These are phyloP conservation scores for Monilinia vaccinii-corymbosi DNA, from an alignment of 2,329 filamentous ascomycete genomes.

Conservation along the genomic window DNA sequence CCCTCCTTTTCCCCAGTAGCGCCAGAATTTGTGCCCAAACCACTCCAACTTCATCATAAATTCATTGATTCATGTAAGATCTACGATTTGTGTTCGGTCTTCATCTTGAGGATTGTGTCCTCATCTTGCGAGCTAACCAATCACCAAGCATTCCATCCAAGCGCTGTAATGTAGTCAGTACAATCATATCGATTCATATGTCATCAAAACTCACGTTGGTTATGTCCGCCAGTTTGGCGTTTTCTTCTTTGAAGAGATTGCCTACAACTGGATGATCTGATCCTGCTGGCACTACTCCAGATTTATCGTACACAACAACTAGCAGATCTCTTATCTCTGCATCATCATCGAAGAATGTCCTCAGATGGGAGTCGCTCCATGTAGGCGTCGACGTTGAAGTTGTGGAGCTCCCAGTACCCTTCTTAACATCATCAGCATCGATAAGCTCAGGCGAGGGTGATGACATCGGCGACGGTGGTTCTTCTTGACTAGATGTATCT, in stretches of 20 bases:
- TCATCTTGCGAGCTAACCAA: constrained; percentile 66
- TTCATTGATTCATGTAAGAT: constrained; percentile 27
- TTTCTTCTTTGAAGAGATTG: constrained; percentile 77
- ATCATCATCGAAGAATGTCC: constrained; percentile 84
- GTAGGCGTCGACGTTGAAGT: constrained; percentile 47
- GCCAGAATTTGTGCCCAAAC: constrained; percentile 14
- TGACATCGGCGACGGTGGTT: constrained; percentile 50
- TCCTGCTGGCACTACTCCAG: constrained; percentile 66
- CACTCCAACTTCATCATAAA: constrained; percentile 20
- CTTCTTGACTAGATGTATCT: constrained; percentile 64
- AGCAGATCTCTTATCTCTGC: constrained; percentile 84
- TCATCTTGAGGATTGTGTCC: constrained; percentile 31
- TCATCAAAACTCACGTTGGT: constrained; percentile 50
- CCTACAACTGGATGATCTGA: constrained; percentile 79
- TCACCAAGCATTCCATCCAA: constrained; percentile 80
- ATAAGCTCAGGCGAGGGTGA: constrained; percentile 56
- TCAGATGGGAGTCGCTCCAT: constrained; percentile 82
- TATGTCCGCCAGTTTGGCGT: constrained; percentile 76
- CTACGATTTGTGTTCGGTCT: not conserved
- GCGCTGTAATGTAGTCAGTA: constrained; percentile 40
- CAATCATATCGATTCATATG: not conserved
- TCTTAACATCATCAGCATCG: constrained; percentile 36
- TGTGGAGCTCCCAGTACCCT: constrained; percentile 40
- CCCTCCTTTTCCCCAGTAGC: constrained; percentile 12
- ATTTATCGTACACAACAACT: constrained; percentile 87